Evolutionary conservation across 2,329 filamentous ascomycete species (phyloP).

Genomic region (Hirsutella minnesotensis): DNA sequence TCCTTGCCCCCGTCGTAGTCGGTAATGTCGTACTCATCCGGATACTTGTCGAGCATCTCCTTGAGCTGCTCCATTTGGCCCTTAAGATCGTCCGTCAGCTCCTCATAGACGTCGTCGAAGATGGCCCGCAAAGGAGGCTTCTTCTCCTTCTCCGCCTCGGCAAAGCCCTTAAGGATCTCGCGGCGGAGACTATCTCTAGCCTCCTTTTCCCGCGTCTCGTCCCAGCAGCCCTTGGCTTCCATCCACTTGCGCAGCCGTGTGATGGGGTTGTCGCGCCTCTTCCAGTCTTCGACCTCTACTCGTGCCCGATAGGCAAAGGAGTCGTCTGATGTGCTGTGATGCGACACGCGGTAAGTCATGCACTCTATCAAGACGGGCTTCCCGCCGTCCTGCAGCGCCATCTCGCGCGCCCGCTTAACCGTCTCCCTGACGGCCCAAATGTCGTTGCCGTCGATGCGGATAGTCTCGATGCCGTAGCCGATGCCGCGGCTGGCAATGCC

Average conservation of each 20-base stretch:
- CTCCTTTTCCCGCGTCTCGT: conserved; percentile 69
- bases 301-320: conserved; percentile 90
- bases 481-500: conserved; percentile 79
- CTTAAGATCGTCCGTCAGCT: conserved; percentile 66
- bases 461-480: conserved; percentile 89
- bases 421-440: conserved; percentile 80
- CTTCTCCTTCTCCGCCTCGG: conserved; percentile 70
- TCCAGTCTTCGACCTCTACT: conserved; percentile 94
- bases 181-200: conserved; percentile 54
- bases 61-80: conserved; percentile 62
- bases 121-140: conserved; percentile 59
- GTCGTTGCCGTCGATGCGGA: conserved; percentile 89
- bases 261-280: conserved; percentile 79
- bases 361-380: conserved; percentile 81
- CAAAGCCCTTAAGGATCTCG: conserved; percentile 74
- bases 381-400: conserved; percentile 72
- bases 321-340: conserved; percentile 95
- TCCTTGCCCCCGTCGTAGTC: conserved; percentile 64
- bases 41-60: conserved; percentile 72
- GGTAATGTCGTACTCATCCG: conserved; percentile 78
- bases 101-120: conserved; percentile 86
- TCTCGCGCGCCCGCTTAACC: conserved; percentile 61
- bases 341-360: conserved; percentile 95
- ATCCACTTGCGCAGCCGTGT: conserved; percentile 82
- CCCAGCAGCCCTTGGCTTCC: conserved; percentile 72